Evolutionary conservation across 1,284 basidiomycete genomes (phyloP).

Genomic region (Rhodotorula sp.): DNA sequence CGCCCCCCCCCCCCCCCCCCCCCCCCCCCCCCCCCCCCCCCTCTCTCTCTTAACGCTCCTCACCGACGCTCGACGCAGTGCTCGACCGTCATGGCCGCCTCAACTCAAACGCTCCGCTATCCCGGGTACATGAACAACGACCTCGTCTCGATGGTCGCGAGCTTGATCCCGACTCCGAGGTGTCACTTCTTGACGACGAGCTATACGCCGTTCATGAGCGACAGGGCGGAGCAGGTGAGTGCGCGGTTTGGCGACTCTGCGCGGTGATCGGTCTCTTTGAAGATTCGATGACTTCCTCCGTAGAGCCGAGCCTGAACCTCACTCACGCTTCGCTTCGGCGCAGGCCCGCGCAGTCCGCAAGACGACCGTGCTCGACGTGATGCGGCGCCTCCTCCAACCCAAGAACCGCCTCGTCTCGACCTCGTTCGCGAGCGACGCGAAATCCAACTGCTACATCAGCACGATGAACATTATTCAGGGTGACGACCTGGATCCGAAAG

Average conservation of each 20-base stretch:
- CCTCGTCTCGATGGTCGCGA: slow-evolving; percentile 93
- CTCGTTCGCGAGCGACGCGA: slow-evolving; percentile 49
- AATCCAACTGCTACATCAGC: slow-evolving; percentile 78
- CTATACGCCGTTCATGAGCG: slow-evolving; percentile 96
- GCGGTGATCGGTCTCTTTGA: background rate
- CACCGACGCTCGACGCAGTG: slow-evolving; percentile 57
- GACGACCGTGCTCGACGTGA: slow-evolving; percentile 95
- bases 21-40: too few relatives aligned
- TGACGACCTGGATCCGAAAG: slow-evolving; percentile 88
- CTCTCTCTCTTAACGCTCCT: too few relatives aligned
- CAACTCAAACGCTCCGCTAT: slow-evolving; percentile 94
- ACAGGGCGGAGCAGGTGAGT: slow-evolving; percentile 84
- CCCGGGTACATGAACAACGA: slow-evolving; percentile 99
- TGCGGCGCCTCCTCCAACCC: slow-evolving; percentile 94
- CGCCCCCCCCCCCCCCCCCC: too few relatives aligned
- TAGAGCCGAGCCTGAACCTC: slow-evolving; percentile 7
- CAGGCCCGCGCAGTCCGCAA: slow-evolving; percentile 84
- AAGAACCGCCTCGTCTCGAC: slow-evolving; percentile 99
- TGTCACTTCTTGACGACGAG: slow-evolving; percentile 99
- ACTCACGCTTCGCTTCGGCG: background rate
- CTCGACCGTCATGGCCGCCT: slow-evolving; percentile 93
- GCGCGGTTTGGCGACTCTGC: background rate
- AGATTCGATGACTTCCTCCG: background rate
- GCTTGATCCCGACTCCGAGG: slow-evolving; percentile 95
- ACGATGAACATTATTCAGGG: slow-evolving; percentile 98